Evolutionary conservation across 2,329 filamentous ascomycete genomes (phyloP), one percentile per base, ranked within the genome.

Genomic region (Elsinoe batatas): DNA sequence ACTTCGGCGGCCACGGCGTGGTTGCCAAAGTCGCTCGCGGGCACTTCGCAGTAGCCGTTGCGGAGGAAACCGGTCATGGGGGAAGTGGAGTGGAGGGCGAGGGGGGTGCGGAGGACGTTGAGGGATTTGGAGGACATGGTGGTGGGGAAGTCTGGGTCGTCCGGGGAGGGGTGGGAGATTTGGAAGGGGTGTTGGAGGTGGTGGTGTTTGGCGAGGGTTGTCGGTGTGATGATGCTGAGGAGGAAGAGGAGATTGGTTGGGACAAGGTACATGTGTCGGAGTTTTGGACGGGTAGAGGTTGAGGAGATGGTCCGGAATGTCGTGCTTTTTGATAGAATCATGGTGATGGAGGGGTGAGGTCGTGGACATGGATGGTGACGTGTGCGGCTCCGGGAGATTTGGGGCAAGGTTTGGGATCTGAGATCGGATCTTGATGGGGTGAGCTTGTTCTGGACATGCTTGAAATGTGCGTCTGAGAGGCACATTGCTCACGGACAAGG

Each of bases 41-140:
- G 78, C 3, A 77, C 74, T 58, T 77, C 71, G 69, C 81, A 84
- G 67, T 81, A 83, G 17, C 81, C 81, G 57, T 79, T 80, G 47
- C 80, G 76, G 61, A 79, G 76, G 71, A 76, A 83, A 54, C 81
- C 81, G 1, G 81, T 83, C 64, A 79, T 72, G 7, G 81, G 81
- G 47, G 74, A 72, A 56, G 77, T 77, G 35, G 76, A 79, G 70
- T 82, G 80, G 32, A 79, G 69, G 22, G 75, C 68, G 12, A 84
- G 74, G n/a, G 79, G 80, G 57, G 79, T 75, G 43, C 76, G 76
- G 69, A 82, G 76, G 38, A 83, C 79, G 79, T 62, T 17, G 55
- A 43, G 33, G 37, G 44, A 44, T 54, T 33, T 56, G 56, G 47
- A 51, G 47, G 47, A 49, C 44, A 49, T 51, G n/a, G 26, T 37